Evolutionary conservation across 2,329 filamentous ascomycete species (phyloP).

Genomic region (Penicillium palitans): DNA sequence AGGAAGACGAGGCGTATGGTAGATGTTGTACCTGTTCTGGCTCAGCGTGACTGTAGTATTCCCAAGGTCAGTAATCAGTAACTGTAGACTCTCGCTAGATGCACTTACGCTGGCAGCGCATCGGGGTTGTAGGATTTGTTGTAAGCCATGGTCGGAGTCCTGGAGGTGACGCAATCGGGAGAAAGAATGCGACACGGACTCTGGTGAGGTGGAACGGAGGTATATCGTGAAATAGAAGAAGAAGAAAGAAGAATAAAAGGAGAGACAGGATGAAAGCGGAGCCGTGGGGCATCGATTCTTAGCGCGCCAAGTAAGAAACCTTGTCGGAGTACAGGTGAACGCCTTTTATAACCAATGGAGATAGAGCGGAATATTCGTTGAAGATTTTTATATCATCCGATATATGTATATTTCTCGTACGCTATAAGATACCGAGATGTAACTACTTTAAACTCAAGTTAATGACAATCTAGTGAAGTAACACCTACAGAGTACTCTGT

Average conservation of each 20-base stretch:
- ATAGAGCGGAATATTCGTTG: not conserved
- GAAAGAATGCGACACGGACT: constrained; percentile 4
- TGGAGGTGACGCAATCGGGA: constrained; percentile 26
- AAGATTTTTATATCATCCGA: not conserved
- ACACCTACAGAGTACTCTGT: not conserved
- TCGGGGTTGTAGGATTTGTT: constrained; percentile 92
- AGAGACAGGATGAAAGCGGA: constrained; percentile 22
- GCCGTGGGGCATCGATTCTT: constrained; percentile 29
- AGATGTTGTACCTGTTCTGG: constrained; percentile 61
- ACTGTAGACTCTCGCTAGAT: constrained; percentile 1
- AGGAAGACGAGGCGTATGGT: not conserved
- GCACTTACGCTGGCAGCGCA: constrained; percentile 80
- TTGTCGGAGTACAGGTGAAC: not conserved
- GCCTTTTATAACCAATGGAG: not conserved
- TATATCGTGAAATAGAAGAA: not conserved
- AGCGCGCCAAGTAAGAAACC: constrained; percentile 17
- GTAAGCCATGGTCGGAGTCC: constrained; percentile 72
- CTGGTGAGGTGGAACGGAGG: not conserved
- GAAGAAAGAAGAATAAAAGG: constrained; percentile 4
- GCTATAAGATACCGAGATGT: not conserved
- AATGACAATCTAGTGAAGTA: not conserved
- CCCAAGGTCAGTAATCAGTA: constrained; percentile 22
- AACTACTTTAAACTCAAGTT: not conserved
- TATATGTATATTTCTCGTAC: not conserved
- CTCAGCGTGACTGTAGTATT: constrained; percentile 64